A percentile compares a stretch with the other conserved stretches of the same genome.
These are phyloP conservation scores for Amylocystis lapponica DNA, from an alignment of 768 basidiomycete species.

Conservation along the genomic window DNA sequence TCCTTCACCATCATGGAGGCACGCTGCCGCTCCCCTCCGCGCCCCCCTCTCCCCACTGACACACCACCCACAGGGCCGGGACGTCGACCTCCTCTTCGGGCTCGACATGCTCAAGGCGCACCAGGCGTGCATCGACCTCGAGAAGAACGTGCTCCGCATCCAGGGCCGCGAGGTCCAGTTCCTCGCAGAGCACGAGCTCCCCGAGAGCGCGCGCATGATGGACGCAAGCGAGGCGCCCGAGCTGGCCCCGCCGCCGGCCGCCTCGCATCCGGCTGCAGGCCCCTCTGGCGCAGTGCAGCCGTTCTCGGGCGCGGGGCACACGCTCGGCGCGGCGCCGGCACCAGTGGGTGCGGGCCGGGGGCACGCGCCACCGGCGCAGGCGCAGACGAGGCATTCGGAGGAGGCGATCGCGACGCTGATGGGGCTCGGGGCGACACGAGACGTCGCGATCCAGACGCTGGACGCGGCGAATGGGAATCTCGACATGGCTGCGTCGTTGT, in stretches of 20 bases:
- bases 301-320: conserved; percentile 70
- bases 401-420: conserved; percentile 57
- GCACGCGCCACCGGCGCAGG: conserved; percentile 13
- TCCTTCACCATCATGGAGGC: conserved; percentile 96
- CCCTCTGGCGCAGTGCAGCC: conserved; percentile 16
- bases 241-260: conserved; percentile 12
- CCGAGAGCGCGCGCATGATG: conserved; percentile 61
- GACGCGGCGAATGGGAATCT: conserved; percentile 81
- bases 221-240: conserved; percentile 30
- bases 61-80: conserved; percentile 53
- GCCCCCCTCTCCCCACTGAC: neutral
- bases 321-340: conserved; percentile 40
- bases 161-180: conserved; percentile 86
- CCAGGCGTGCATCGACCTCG: conserved; percentile 92
- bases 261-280: conserved; percentile 5
- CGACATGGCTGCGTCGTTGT: conserved; percentile 80
- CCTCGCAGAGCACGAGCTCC: conserved; percentile 91
- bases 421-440: conserved; percentile 71
- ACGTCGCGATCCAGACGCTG: conserved; percentile 71
- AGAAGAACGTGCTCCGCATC: conserved; percentile 87
- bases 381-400: conserved; percentile 45
- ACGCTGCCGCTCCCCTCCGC: conserved; percentile 8
- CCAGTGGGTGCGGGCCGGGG: conserved; percentile 13
- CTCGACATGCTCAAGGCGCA: conserved; percentile 99
- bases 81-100: conserved; percentile 93